Evolutionary conservation across 2,329 filamentous ascomycete species (phyloP), one percentile per base, ranked within the genome.

Genomic region (Talaromyces piceae): DNA sequence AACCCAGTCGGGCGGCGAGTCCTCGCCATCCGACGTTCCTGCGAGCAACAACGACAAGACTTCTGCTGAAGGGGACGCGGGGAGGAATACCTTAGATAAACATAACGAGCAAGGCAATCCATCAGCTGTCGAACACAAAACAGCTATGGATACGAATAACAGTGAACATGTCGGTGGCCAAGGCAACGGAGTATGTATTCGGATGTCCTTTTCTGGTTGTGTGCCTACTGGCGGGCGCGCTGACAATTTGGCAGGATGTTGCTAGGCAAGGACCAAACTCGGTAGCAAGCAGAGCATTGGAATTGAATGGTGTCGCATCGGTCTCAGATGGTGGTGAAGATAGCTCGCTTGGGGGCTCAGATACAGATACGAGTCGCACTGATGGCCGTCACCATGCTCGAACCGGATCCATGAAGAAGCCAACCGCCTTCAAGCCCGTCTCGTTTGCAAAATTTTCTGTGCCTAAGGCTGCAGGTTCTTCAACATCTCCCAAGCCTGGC

Each of bases 371-470:
- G 52, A 83, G 79, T 65, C 75, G 75, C 55, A 75, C 75, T 49
- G 78, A 70, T 61, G 71, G 61, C 62, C 76, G 65, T 58, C 72
- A 66, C 66, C 64, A 67, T 47, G 62, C 64, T 45, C 68, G 79
- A 41, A 75, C 76, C 20, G 66, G 68, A 41, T 73, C 81, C 12
- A 70, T 78, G 41, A 84, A 84, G 71, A 82, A 83, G 62, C 78
- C 80, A 25, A 67, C 77, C 5, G 73, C 77, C 3, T 84, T 84
- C 69, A 84, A 83, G 65, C 80, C 81, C 25, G 79, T 85, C 30
- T 83, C 80, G 12, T 82, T 84, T 52, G 81, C 82, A 31, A 85
- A 84, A 66, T 83, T 79, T 63, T 81, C 83, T 54, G 72, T 84
- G 51, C 78, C 80, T 45, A 85, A 85, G 64, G 76, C 81, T 22